Conservation (phyloP, 345 rosid species). For the Boechera retrofracta region DNA sequence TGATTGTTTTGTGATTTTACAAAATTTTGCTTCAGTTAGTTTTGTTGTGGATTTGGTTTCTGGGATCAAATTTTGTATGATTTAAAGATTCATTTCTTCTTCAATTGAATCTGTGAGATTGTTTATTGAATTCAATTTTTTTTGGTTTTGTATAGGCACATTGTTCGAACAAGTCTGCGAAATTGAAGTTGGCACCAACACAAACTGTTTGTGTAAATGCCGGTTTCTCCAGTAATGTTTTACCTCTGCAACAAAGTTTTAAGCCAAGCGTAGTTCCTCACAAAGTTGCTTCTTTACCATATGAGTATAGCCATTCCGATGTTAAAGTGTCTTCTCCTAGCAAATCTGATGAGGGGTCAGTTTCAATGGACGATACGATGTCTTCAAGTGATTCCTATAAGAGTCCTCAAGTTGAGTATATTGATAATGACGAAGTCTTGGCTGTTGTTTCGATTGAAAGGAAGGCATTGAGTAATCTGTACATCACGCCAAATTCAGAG, state of each 20-base stretch:
- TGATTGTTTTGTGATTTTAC: no score
- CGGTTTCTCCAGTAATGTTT: slow-evolving; percentile 36
- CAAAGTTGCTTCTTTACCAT: slow-evolving; percentile 47
- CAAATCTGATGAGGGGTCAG: slow-evolving; percentile 62
- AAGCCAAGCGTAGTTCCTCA: slow-evolving; percentile 10
- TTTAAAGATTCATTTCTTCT: not conserved
- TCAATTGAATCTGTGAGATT: not conserved
- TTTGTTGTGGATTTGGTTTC: not conserved
- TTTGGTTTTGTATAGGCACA: slow-evolving; percentile 49
- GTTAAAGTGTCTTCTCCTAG: slow-evolving; percentile 58
- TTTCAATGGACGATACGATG: slow-evolving; percentile 79
- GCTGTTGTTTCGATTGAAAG: slow-evolving; percentile 67
- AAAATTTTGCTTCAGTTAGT: not conserved
- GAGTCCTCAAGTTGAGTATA: slow-evolving; percentile 86
- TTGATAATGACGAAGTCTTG: slow-evolving; percentile 57
- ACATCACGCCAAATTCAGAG: slow-evolving; percentile 61
- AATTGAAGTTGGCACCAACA: slow-evolving; percentile 53
- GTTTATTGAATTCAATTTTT: not conserved
- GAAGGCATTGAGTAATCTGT: slow-evolving; percentile 74
- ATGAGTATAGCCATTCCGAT: slow-evolving; percentile 12
- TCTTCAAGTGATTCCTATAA: slow-evolving; percentile 82
- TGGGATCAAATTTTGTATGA: not conserved
- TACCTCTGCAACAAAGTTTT: slow-evolving; percentile 39
- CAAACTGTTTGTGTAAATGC: slow-evolving; percentile 40
- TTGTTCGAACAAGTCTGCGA: slow-evolving; percentile 59